Conservation (phyloP, 1,284 basidiomycete genomes). For the Ganoderma leucocontextum region DNA sequence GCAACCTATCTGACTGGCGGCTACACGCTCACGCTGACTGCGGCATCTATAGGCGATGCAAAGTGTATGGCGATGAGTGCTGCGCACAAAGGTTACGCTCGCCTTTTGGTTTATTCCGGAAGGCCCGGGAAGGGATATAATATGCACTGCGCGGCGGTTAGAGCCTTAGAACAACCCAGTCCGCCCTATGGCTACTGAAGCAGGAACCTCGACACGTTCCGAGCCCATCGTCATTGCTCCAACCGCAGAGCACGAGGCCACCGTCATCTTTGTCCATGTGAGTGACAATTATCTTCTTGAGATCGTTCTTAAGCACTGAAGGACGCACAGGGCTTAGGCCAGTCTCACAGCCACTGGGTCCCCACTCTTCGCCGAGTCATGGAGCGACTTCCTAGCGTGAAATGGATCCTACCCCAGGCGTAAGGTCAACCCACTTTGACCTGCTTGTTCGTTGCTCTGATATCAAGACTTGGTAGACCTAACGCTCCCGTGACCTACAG, state of each 20-base stretch:
- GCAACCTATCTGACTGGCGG: background rate
- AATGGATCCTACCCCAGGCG: conserved; percentile 56
- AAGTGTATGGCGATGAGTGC: conserved; percentile 33
- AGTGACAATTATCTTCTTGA: conserved; percentile 16
- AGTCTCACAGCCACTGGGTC: conserved; percentile 47
- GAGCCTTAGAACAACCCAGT: conserved; percentile 15
- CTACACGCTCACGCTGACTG: conserved; percentile 20
- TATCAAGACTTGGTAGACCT: conserved; percentile 18
- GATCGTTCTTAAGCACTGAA: conserved; percentile 8
- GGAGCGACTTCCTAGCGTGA: conserved; percentile 46
- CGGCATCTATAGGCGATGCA: conserved; percentile 35
- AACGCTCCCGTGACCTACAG: conserved; percentile 44
- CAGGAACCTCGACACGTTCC: conserved; percentile 1
- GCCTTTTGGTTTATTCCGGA: conserved; percentile 13
- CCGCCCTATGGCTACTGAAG: conserved; percentile 24
- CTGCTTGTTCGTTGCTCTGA: background rate
- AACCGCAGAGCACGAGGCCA: conserved; percentile 36
- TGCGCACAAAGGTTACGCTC: conserved; percentile 28
- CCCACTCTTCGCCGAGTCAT: conserved; percentile 44
- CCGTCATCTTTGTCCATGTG: conserved; percentile 50
- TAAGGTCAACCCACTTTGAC: conserved; percentile 33
- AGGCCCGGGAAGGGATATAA: conserved; percentile 24
- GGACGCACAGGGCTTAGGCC: conserved; percentile 49
- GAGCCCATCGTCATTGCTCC: conserved; percentile 26
- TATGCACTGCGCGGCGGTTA: background rate